Evolutionary conservation across 2,329 filamentous ascomycete species (phyloP).

Genomic region (Thielaviopsis punctulata): DNA sequence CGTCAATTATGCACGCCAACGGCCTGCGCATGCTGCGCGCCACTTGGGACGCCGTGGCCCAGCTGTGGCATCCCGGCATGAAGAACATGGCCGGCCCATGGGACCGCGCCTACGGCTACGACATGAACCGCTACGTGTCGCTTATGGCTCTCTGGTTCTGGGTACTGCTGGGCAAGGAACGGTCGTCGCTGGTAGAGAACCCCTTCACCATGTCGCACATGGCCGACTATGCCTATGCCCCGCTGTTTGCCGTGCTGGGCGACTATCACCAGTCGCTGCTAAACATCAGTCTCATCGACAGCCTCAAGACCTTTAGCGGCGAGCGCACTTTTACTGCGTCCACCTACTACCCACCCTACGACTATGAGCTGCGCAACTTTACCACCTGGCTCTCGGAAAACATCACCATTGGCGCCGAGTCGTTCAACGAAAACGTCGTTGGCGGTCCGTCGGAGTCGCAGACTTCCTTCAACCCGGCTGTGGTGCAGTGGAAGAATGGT

Average conservation of each 20-base stretch:
- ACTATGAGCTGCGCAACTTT: constrained; percentile 38
- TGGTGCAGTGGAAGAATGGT: constrained; percentile 39
- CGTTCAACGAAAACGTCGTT: constrained; percentile 36
- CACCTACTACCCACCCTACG: constrained; percentile 41
- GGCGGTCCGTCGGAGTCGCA: constrained; percentile 36
- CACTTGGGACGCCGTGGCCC: constrained; percentile 33
- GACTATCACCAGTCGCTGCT: constrained; percentile 31
- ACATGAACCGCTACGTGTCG: constrained; percentile 42
- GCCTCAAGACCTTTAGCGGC: constrained; percentile 30
- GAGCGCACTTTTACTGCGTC: constrained; percentile 35
- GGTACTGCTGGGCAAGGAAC: constrained; percentile 34
- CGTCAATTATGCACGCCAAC: constrained; percentile 35
- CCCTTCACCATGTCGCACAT: constrained; percentile 39
- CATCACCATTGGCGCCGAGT: constrained; percentile 42
- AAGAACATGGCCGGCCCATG: constrained; percentile 46
- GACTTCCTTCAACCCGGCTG: constrained; percentile 38
- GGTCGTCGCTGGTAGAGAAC: constrained; percentile 22
- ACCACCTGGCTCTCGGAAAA: constrained; percentile 38
- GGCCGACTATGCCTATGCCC: constrained; percentile 40
- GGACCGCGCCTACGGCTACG: constrained; percentile 46
- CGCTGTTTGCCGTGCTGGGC: constrained; percentile 37
- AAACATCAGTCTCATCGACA: constrained; percentile 22
- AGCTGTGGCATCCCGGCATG: constrained; percentile 40
- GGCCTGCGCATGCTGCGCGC: constrained; percentile 32
- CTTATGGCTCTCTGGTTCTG: constrained; percentile 42